Evolutionary conservation across 2,329 filamentous ascomycete genomes (phyloP), one percentile per base, ranked within the genome.

Genomic region (Penicillium vulpinum): DNA sequence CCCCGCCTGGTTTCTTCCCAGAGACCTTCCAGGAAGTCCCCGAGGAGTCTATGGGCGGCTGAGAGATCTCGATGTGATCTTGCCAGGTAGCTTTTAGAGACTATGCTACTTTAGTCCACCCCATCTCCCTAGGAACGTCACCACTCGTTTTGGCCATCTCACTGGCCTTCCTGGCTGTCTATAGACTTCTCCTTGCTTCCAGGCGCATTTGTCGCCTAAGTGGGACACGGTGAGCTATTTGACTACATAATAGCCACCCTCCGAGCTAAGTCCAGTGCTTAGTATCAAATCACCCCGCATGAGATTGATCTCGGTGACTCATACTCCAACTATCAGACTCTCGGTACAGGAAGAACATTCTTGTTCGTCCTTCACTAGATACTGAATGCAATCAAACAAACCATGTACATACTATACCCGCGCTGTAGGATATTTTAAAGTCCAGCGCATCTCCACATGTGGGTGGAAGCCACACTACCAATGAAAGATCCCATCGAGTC

Each of bases 1-100:
- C 75, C 15, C 75, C 74, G 1, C 75, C 74, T 3, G 74, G 75
- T 0, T 77, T 77, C 46, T 76, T 77, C 51, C 74, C 75, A 3
- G 72, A 75, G 55, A 73, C 71, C 0, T 77, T 77, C 54, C 71
- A 70, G 31, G 71, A 70, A 8, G 61, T 60, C 4, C 31, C 60
- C 21, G 49, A 51, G n/a, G 38, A 51, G 29, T 35, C 49, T 45
- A 44, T 51, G 49, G 49, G 38, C 8, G 16, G 39, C 21, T 51
- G 49, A 51, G 16, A 44, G 15, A 45, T 26, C 22, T 18, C 9
- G 5, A 10, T 16, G 31, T 29, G 18, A 33, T 26, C 16, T 43
- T n/a, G 28, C 18, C 21, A 33, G 26, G 21, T 43, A 43, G 9
- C 29, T 33, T 44, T 9, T 18, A 35, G 1, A 31, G 28, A 16